These are phyloP conservation scores for Phytophthora fragariae DNA, from an alignment of 352 stramenopile genomes.

Conservation along the genomic window DNA sequence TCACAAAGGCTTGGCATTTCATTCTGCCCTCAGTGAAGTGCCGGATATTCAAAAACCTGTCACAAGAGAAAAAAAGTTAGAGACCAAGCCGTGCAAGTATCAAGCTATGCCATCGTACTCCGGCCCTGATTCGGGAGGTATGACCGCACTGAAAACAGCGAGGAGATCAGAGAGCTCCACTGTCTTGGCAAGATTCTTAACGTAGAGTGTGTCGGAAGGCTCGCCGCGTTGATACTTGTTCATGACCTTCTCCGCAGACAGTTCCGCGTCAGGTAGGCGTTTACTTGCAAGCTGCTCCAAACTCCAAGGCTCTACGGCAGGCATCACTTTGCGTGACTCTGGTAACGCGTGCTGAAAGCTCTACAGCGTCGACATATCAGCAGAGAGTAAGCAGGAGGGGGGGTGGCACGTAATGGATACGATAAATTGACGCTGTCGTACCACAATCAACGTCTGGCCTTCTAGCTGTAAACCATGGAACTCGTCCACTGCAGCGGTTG, in stretches of 20 bases:
- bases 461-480: constrained; percentile 66
- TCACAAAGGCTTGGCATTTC: constrained; percentile 89
- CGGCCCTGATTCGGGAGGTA: constrained; percentile 32
- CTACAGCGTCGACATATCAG: constrained; percentile 22
- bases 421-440: constrained; percentile 24
- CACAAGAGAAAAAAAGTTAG: neutral
- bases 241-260: constrained; percentile 66
- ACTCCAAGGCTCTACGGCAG: constrained; percentile 32
- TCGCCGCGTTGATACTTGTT: constrained; percentile 70
- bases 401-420: neutral
- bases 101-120: constrained; percentile 31
- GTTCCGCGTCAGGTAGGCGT: constrained; percentile 26
- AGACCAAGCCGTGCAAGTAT: neutral
- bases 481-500: constrained; percentile 48
- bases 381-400: constrained; percentile 5
- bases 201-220: constrained; percentile 68
- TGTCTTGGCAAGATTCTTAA: constrained; percentile 82
- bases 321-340: neutral
- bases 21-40: constrained; percentile 85
- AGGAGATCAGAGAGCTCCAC: constrained; percentile 54
- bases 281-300: constrained; percentile 34
- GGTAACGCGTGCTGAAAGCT: constrained; percentile 27
- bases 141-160: constrained; percentile 57
- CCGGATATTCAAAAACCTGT: constrained; percentile 59
- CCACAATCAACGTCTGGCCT: constrained; percentile 56